Base-by-base conservation (phyloP, 495 filamentous ascomycete genomes). In the Penicillium goetzii region DNA sequence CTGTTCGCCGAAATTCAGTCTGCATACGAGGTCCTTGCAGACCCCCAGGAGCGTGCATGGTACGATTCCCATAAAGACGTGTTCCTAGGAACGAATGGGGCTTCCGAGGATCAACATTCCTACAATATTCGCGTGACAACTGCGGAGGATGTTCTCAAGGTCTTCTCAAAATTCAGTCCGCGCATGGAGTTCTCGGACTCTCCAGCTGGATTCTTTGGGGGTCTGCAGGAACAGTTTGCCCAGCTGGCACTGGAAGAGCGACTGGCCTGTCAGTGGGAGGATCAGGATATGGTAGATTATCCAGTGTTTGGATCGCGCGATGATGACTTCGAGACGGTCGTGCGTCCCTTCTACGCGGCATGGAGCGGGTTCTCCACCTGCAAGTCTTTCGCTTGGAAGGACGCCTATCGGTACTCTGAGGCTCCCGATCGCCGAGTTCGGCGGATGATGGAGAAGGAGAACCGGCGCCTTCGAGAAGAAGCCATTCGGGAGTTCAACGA, bases 21-120 rank as follows among this genome's bases (percentile, higher is more conserved):
- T 11, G 95, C 95, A 40, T 97, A 98, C 74, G 93, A 98, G 72
- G 86, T 98, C 23, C 88, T 99, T 3, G 96, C 93, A 17, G 96
- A 99, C 73, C 87, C 92, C 9, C 93, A 98, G 73, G 95, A 99
- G 73, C 87, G 96, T 51, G 89, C 93, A 10, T 98, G 95, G 95
- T 99, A 99, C 75, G 94, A 99, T 70, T 90, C 92, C 25, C 95
- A 99, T 69, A 89, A 92, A 56, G 89, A 92, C 64, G 88, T 87
- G 15, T 92, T 98, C 53, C 79, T 97, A 55, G 83, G 86, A 2
- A 88, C 85, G 15, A 82, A 85, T 56, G 72, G 71, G 26, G 63
- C 36, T 21, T 28, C 64, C 50, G 63, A 74, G 73, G 74, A 77
- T 34, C 76, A 82, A 45, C 90, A 85, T 66, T 86, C 87, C 30